phyloP scores from a whole-genome alignment of 371 early-diverging fungal species.

The Umbelopsis sp. region DNA sequence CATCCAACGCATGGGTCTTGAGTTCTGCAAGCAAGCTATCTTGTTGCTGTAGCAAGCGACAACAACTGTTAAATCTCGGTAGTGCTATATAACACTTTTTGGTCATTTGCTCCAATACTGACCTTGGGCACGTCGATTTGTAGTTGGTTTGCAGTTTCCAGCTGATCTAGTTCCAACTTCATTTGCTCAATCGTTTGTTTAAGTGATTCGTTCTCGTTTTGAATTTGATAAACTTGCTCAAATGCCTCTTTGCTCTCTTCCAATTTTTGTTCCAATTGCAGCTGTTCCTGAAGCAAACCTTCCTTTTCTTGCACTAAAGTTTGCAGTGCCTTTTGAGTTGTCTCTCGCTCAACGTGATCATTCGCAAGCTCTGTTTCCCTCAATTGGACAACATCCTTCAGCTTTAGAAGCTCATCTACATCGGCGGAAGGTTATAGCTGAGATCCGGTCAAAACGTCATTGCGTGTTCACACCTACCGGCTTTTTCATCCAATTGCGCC shows the following conservation, averaged over 20 bases:
- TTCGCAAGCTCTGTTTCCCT: not conserved
- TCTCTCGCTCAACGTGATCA: slow-evolving; percentile 6
- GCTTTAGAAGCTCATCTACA: not conserved
- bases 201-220: slow-evolving; percentile 6
- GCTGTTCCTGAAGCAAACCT: not conserved
- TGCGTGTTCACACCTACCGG: not conserved
- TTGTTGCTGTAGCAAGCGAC: not conserved
- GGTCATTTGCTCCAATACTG: not conserved
- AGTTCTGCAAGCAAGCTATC: slow-evolving; percentile 11
- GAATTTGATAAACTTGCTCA: slow-evolving; percentile 12
- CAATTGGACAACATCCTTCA: slow-evolving; percentile 1
- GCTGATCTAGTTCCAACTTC: slow-evolving; percentile 10
- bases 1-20: not conserved
- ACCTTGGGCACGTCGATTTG: slow-evolving; percentile 1
- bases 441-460: not conserved
- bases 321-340: slow-evolving; percentile 6
- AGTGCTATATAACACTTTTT: not conserved
- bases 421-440: not conserved
- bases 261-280: not conserved
- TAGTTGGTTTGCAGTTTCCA: not conserved
- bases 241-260: slow-evolving; percentile 17
- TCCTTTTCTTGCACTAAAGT: slow-evolving; percentile 7
- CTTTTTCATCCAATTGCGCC: slow-evolving; percentile 8
- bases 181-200: slow-evolving; percentile 6
- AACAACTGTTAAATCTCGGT: not conserved